A percentile compares a stretch with the other conserved stretches of the same genome.
These are phyloP conservation scores for Crassisporium funariophilum DNA, from an alignment of 768 basidiomycete genomes.

Conservation along the genomic window DNA sequence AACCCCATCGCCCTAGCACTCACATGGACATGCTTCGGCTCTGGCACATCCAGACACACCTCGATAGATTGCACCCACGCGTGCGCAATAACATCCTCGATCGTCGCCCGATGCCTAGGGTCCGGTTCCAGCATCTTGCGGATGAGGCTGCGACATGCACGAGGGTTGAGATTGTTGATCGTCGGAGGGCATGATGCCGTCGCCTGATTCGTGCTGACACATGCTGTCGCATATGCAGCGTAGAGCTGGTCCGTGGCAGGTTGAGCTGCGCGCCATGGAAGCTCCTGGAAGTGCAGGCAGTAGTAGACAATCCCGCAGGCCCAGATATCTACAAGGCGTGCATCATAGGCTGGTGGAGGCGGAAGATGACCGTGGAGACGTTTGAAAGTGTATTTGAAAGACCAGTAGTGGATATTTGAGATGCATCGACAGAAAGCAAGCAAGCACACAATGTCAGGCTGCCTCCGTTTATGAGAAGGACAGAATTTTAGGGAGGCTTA, in stretches of 20 bases:
- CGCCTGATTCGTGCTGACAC: conserved; percentile 45
- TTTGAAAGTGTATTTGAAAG: conserved; percentile 9
- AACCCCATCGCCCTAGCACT: conserved; percentile 61
- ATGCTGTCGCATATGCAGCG: conserved; percentile 68
- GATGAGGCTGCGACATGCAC: conserved; percentile 79
- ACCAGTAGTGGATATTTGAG: conserved; percentile 4
- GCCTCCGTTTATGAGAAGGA: conserved; percentile 23
- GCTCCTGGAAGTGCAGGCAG: conserved; percentile 96
- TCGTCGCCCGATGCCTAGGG: conserved; percentile 69
- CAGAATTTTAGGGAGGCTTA: conserved; percentile 53
- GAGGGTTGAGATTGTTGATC: conserved; percentile 86
- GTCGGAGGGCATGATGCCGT: conserved; percentile 61
- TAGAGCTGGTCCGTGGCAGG: conserved; percentile 73
- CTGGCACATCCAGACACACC: conserved; percentile 69
- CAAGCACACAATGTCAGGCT: conserved; percentile 32
- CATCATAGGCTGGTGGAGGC: conserved; percentile 82
- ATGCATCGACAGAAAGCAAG: conserved; percentile 32
- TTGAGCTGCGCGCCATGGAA: conserved; percentile 97
- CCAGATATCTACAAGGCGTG: conserved; percentile 97
- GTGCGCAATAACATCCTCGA: conserved; percentile 81
- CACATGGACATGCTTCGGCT: conserved; percentile 74
- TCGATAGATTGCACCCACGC: conserved; percentile 82
- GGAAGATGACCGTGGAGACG: not conserved
- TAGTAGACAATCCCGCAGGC: conserved; percentile 97
- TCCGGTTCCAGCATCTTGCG: conserved; percentile 96